phyloP scores from a whole-genome alignment of 2,329 filamentous ascomycete species.

The Colletotrichum noveboracense region DNA sequence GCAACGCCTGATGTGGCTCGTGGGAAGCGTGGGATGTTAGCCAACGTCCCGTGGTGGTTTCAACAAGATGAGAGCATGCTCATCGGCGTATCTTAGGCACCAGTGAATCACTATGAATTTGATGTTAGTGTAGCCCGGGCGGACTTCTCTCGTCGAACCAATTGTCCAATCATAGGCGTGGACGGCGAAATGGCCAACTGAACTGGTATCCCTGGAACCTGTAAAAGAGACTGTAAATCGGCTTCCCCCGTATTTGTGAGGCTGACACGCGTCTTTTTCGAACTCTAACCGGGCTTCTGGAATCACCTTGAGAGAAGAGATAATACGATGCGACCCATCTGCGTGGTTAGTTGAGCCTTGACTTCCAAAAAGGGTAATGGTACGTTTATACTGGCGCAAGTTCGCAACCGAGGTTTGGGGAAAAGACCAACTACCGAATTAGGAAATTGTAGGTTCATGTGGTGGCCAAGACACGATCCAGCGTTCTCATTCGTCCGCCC shows the following conservation, averaged over 20 bases:
- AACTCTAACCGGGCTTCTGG: not conserved
- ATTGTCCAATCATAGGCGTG: not conserved
- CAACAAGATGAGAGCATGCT: not conserved
- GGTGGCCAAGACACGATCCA: not conserved
- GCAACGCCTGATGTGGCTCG: not conserved
- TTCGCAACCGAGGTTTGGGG: not conserved
- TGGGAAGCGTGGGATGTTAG: not conserved
- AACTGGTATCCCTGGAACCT: not conserved
- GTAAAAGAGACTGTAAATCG: not conserved
- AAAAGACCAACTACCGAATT: not conserved
- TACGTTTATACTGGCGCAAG: not conserved
- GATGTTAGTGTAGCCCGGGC: not conserved
- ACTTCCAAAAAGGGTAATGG: not conserved
- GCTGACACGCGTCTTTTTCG: not conserved
- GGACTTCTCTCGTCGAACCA: not conserved
- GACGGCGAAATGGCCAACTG: not conserved
- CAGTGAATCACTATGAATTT: not conserved
- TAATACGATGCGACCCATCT: not conserved
- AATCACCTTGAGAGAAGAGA: not conserved
- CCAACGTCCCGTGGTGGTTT: not conserved
- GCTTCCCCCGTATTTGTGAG: not conserved
- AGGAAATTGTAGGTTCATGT: not conserved
- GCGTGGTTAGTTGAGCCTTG: not conserved
- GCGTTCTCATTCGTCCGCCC: not conserved
- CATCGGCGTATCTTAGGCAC: not conserved